Evolutionary conservation across 805 yeast species (phyloP), one percentile per base, ranked within the genome.

Genomic region (Kuraishia cidri): DNA sequence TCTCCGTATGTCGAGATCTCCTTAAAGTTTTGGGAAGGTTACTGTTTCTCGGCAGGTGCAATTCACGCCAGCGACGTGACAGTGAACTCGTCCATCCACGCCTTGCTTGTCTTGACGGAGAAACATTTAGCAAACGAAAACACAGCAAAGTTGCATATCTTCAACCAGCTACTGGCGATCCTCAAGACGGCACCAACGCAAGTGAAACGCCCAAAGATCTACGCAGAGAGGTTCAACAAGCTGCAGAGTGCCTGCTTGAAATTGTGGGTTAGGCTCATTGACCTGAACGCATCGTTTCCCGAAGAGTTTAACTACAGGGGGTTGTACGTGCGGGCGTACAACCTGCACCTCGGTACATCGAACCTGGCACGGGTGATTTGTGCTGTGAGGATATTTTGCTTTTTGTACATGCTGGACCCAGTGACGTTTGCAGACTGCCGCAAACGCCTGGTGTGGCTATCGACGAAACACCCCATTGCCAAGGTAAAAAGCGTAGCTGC

Each of bases 1-100:
- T 5, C 22, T 5, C 22, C 11, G 10, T 28, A 40, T 19, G 27
- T 34, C 4, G 42, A 37, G 2, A 13, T 48, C 3, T 45, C 56
- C 0, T 31, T 42, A 3, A 64, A 61, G 34, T 70, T 79, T 37
- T 72, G 78, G 78, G 64, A 54, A 42, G 86, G 86, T 0, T 59
- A 63, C 30, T 45, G 60, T 0, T 64, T 70, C 39, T 64, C 74
- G 5, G 66, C 66, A 7, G 90, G 85, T 5, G 77, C 83, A 0
- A 12, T 32, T 5, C 66, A 72, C 15, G 72, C 79, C 0, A 60
- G 69, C 6, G 69, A 66, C 34, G 37, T 48, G 1, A 58, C 69
- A 11, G 59, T 75, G 1, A 60, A 62, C 20, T 43, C 54, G 7
- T 59, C 79, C 0, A 52, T 74, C 13, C 53, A 52, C 15, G 32